These are phyloP conservation scores for Knufia fluminis DNA, from an alignment of 2,329 filamentous ascomycete species.

Conservation along the genomic window DNA sequence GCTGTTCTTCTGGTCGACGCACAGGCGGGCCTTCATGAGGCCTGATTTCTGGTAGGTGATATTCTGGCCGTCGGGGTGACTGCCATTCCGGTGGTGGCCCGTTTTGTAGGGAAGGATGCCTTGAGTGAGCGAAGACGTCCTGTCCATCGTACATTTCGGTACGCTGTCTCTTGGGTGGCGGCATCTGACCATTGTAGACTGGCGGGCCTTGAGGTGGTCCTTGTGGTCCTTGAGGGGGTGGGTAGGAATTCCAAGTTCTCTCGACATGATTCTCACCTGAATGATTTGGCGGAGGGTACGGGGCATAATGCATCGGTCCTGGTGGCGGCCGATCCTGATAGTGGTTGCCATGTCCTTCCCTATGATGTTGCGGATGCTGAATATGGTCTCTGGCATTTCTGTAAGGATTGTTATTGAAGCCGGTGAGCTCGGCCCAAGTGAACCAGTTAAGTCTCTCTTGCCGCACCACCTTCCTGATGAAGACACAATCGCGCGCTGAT, in stretches of 20 bases:
- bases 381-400: slow-evolving; percentile 1
- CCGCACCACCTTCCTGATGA: slow-evolving; percentile 8
- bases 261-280: slow-evolving; percentile 9
- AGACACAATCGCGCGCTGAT: slow-evolving; percentile 5
- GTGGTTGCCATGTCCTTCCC: slow-evolving; percentile 1
- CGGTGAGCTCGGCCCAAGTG: slow-evolving; percentile 6
- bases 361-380: neutral
- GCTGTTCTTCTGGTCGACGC: neutral
- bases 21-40: slow-evolving; percentile 7
- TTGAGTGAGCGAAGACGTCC: slow-evolving; percentile 6
- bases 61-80: slow-evolving; percentile 5
- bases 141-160: slow-evolving; percentile 9
- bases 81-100: slow-evolving; percentile 4
- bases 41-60: slow-evolving; percentile 8
- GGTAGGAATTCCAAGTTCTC: slow-evolving; percentile 7
- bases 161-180: slow-evolving; percentile 8
- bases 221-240: neutral
- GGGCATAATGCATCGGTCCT: slow-evolving; percentile 1
- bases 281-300: slow-evolving; percentile 4
- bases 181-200: slow-evolving; percentile 5
- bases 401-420: slow-evolving; percentile 3
- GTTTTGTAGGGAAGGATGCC: neutral
- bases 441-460: slow-evolving; percentile 6
- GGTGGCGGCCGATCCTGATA: slow-evolving; percentile 7
- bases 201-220: neutral